These are phyloP conservation scores for Colletotrichum falcatum DNA, from an alignment of 2,329 filamentous ascomycete genomes.

Conservation along the genomic window DNA sequence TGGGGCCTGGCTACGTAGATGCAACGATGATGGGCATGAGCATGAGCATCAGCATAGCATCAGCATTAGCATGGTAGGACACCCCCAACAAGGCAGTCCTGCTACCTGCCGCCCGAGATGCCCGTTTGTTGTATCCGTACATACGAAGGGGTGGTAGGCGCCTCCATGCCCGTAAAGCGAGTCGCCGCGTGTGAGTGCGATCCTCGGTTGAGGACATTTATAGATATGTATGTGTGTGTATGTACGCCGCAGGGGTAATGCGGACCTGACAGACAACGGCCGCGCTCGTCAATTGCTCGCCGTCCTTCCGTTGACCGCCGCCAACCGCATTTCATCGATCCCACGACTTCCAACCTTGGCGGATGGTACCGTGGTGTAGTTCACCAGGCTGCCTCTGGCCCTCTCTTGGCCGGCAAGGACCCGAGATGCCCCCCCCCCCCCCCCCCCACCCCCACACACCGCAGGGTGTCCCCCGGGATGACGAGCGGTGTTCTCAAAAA, in stretches of 20 bases:
- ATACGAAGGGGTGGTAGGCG: background rate
- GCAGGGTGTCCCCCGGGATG: slow-evolving; percentile 33
- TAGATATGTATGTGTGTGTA: background rate
- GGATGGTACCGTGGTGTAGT: background rate
- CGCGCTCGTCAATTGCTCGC: slow-evolving; percentile 4
- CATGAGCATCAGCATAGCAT: slow-evolving; percentile 11
- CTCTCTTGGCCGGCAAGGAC: slow-evolving; percentile 32
- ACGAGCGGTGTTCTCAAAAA: slow-evolving; percentile 34
- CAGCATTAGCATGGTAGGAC: slow-evolving; percentile 20
- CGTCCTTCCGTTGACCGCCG: slow-evolving; percentile 6
- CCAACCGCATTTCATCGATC: slow-evolving; percentile 1
- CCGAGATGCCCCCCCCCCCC: slow-evolving; percentile 10
- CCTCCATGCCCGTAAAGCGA: background rate
- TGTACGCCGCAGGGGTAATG: slow-evolving; percentile 28
- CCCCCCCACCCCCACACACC: slow-evolving; percentile 15
- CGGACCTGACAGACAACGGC: slow-evolving; percentile 31
- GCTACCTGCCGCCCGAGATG: background rate
- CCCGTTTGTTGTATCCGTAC: slow-evolving; percentile 6
- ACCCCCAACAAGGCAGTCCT: slow-evolving; percentile 29
- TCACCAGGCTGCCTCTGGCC: slow-evolving; percentile 26
- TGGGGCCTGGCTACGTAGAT: slow-evolving; percentile 36
- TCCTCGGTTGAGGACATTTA: slow-evolving; percentile 35
- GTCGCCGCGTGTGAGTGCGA: background rate
- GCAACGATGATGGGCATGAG: slow-evolving; percentile 25
- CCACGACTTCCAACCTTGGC: background rate